Conservation (phyloP, 2,329 filamentous ascomycete species). For the Fusarium beomiforme region DNA sequence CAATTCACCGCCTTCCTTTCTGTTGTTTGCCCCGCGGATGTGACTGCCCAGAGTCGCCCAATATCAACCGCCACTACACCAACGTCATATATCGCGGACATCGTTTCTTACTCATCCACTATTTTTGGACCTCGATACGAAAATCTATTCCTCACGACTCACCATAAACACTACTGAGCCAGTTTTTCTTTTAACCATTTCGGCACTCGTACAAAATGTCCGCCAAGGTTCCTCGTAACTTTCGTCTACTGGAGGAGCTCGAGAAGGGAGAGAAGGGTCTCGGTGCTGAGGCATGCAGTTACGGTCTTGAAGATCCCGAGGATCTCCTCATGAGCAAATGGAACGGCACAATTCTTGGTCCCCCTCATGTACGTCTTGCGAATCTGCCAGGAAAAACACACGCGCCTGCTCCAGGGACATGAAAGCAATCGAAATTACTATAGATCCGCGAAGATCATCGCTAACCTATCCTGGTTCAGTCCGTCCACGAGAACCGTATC, state of each 20-base stretch:
- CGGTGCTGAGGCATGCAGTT: conserved; percentile 96
- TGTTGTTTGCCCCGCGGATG: conserved; percentile 33
- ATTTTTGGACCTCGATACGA: not conserved
- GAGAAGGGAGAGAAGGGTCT: conserved; percentile 99
- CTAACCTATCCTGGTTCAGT: conserved; percentile 60
- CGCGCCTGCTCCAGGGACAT: not conserved
- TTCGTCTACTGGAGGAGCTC: conserved; percentile 94
- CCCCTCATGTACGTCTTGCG: conserved; percentile 80
- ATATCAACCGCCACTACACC: conserved; percentile 31
- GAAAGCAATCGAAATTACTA: not conserved
- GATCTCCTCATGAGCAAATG: conserved; percentile 98
- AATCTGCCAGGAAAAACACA: not conserved
- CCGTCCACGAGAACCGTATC: conserved; percentile 97
- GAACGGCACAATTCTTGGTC: conserved; percentile 97
- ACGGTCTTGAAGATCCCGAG: conserved; percentile 92
- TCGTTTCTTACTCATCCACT: conserved; percentile 1
- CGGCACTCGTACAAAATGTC: conserved; percentile 41
- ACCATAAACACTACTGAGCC: not conserved
- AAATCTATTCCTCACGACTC: not conserved
- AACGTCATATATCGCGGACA: conserved; percentile 28
- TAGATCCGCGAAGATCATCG: not conserved
- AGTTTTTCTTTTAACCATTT: not conserved
- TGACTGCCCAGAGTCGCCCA: conserved; percentile 27
- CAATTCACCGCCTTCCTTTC: conserved; percentile 30
- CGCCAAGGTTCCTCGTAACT: conserved; percentile 87